Conservation (phyloP, 1,139 yeast species). For the Kodamaea sp. region DNA sequence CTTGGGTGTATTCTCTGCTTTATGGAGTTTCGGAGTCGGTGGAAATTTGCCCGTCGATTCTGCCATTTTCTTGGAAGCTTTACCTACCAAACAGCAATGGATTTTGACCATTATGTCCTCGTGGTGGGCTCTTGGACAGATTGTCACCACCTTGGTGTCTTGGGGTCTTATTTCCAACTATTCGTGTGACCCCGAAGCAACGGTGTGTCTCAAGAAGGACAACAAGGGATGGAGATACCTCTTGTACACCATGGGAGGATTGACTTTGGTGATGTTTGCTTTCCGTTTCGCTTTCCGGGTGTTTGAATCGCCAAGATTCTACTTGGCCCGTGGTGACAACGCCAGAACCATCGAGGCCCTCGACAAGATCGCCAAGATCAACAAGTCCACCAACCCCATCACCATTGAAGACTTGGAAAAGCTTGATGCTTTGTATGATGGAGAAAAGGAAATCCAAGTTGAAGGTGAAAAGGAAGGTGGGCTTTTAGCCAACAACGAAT, state of each 20-base stretch:
- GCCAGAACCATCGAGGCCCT: constrained; percentile 36
- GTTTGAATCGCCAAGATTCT: constrained; percentile 42
- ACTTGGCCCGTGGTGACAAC: constrained; percentile 41
- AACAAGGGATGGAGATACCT: constrained; percentile 49
- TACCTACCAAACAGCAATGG: constrained; percentile 42
- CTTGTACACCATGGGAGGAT: constrained; percentile 43
- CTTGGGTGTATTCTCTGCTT: constrained; percentile 36
- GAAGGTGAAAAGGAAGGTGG: constrained; percentile 8
- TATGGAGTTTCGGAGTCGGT: constrained; percentile 50
- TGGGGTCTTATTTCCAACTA: constrained; percentile 44
- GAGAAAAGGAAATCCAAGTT: constrained; percentile 4
- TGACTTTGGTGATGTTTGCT: constrained; percentile 38
- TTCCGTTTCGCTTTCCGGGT: constrained; percentile 38
- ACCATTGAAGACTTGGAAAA: constrained; percentile 32
- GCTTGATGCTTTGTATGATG: constrained; percentile 24
- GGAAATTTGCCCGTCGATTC: constrained; percentile 49
- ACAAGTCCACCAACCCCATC: constrained; percentile 25
- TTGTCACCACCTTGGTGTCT: constrained; percentile 38
- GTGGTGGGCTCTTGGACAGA: constrained; percentile 49
- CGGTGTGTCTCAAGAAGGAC: constrained; percentile 31
- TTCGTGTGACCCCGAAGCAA: constrained; percentile 29
- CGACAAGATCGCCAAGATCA: constrained; percentile 38
- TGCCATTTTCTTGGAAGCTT: constrained; percentile 45
- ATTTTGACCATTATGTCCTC: constrained; percentile 43
- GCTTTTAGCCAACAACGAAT: constrained; percentile 16